A percentile compares a stretch with the other conserved stretches of the same genome.
These are phyloP conservation scores for Lonicera japonica DNA, from an alignment of 129 eudicot genomes.

Conservation along the genomic window DNA sequence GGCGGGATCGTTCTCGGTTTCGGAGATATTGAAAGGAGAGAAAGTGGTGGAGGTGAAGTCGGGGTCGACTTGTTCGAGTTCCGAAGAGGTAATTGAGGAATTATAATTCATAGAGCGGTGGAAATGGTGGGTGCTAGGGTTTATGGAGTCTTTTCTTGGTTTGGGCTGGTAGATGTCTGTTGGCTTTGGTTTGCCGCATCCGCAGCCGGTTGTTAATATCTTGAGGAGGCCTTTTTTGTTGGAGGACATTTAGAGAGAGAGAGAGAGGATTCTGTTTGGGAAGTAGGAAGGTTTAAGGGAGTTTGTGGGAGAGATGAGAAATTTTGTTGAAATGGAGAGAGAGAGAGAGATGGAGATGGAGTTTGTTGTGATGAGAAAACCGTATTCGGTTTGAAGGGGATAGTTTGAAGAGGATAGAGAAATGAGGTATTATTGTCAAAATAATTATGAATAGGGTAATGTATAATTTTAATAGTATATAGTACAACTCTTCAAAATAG, in stretches of 20 bases:
- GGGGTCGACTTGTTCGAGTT: conserved; percentile 22
- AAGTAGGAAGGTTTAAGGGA: background rate
- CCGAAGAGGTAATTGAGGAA: conserved; percentile 44
- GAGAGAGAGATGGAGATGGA: background rate
- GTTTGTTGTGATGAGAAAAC: too few relatives aligned
- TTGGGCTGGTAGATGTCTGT: conserved; percentile 55
- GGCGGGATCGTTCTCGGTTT: conserved; percentile 29
- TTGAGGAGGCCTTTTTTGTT: conserved; percentile 35
- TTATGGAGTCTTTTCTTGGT: conserved; percentile 23
- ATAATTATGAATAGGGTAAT: too few relatives aligned
- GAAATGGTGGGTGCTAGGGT: background rate
- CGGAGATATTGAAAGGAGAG: conserved; percentile 29
- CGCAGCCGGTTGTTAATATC: conserved; percentile 65
- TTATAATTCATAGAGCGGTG: too few relatives aligned
- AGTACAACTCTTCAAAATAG: too few relatives aligned
- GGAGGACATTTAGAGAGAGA: conserved; percentile 41
- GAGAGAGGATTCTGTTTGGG: background rate
- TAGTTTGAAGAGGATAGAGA: too few relatives aligned
- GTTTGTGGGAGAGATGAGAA: background rate
- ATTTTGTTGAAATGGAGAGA: background rate
- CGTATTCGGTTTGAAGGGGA: too few relatives aligned
- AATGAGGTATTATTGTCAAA: too few relatives aligned
- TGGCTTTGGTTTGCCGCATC: conserved; percentile 50
- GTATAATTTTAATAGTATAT: too few relatives aligned
- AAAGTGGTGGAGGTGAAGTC: conserved; percentile 31